These are phyloP conservation scores for Diplodia scrobiculata DNA, from an alignment of 2,329 filamentous ascomycete genomes.

Conservation along the genomic window DNA sequence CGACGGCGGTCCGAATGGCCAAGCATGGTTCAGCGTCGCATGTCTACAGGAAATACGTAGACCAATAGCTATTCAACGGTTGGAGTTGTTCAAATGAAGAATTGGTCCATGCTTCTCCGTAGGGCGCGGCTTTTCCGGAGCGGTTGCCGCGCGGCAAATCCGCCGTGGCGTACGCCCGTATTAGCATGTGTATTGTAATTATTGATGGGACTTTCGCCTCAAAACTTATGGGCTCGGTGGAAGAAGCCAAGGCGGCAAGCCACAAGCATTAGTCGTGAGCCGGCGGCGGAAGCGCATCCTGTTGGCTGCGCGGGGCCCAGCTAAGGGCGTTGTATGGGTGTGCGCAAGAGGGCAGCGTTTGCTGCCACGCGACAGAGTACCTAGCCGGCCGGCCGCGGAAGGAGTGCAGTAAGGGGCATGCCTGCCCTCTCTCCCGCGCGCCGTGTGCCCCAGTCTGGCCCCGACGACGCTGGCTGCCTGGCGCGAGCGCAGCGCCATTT, in stretches of 20 bases:
- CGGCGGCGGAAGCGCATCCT: conserved; percentile 4
- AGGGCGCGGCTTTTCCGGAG: neutral
- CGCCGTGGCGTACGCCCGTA: neutral
- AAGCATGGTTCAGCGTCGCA: too few species aligned
- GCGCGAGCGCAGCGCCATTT: conserved; percentile 14
- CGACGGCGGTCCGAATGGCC: too few species aligned
- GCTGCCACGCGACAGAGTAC: too few species aligned
- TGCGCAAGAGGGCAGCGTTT: too few species aligned
- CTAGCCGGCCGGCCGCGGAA: too few species aligned
- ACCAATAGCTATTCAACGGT: too few species aligned
- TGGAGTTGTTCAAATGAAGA: too few species aligned
- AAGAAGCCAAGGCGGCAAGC: neutral
- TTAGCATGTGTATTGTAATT: neutral
- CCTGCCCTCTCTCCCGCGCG: neutral
- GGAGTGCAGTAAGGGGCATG: conserved; percentile 7
- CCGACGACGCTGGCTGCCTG: neutral
- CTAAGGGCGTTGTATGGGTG: too few species aligned
- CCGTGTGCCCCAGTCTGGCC: neutral
- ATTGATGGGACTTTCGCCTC: neutral
- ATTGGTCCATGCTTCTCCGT: too few species aligned
- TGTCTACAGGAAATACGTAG: too few species aligned
- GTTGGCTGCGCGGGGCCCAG: neutral
- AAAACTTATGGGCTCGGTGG: neutral
- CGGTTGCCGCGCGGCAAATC: conserved; percentile 11
- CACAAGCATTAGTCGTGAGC: neutral